These are phyloP conservation scores for Pythium aphanidermatum DNA, from an alignment of 352 stramenopile species.

Conservation along the genomic window DNA sequence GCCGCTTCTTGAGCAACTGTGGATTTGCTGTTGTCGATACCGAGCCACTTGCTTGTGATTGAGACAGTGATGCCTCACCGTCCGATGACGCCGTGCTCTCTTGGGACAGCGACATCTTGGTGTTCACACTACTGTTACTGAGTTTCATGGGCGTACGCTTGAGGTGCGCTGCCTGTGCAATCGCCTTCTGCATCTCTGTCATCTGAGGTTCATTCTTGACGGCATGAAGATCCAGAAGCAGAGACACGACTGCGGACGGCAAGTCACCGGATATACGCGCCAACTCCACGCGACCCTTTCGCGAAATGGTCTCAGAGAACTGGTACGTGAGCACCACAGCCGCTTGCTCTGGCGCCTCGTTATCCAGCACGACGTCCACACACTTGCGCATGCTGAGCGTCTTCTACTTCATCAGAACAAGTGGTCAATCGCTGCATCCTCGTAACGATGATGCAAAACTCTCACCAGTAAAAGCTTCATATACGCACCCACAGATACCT, in stretches of 20 bases:
- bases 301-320: constrained; percentile 48
- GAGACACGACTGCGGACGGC: constrained; percentile 23
- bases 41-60: constrained; percentile 1
- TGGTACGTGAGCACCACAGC: constrained; percentile 48
- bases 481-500: constrained; percentile 32
- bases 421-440: too few species aligned
- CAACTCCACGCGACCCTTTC: constrained; percentile 36
- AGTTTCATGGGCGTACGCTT: too few species aligned
- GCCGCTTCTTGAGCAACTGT: constrained; percentile 36
- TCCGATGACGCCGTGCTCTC: constrained; percentile 9
- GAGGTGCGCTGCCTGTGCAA: background rate
- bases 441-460: too few species aligned
- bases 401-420: constrained; percentile 18
- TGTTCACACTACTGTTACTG: too few species aligned
- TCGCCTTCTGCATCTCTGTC: constrained; percentile 20
- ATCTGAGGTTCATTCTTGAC: constrained; percentile 27
- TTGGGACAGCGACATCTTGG: constrained; percentile 2
- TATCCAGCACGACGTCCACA: constrained; percentile 32
- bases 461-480: constrained; percentile 30
- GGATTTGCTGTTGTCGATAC: background rate
- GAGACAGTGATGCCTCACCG: constrained; percentile 3
- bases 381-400: constrained; percentile 29
- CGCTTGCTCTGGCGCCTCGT: constrained; percentile 1
- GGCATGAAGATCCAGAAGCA: constrained; percentile 36
- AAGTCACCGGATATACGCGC: constrained; percentile 23